Evolutionary conservation across 2,329 filamentous ascomycete species (phyloP).

Genomic region (Geosmithia putterillii): DNA sequence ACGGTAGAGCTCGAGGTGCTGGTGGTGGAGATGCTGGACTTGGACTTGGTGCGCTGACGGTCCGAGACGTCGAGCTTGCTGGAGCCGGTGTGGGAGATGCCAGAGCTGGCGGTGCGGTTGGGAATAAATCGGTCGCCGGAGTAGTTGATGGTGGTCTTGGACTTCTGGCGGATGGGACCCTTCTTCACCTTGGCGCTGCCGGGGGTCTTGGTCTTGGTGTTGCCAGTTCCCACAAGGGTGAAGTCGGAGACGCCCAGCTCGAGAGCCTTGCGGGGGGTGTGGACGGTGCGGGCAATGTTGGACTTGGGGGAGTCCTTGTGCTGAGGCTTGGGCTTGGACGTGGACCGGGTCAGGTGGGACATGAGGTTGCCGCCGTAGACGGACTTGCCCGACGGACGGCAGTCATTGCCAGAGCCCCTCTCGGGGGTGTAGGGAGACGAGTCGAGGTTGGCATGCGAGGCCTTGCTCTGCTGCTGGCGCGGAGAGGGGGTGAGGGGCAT

Average conservation of each 20-base stretch:
- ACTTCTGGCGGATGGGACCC: conserved; percentile 40
- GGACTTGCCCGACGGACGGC: conserved; percentile 49
- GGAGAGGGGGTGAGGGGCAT: conserved; percentile 93
- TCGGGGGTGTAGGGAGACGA: conserved; percentile 72
- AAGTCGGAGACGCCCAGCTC: conserved; percentile 92
- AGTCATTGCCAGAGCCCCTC: conserved; percentile 38
- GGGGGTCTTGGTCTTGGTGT: conserved; percentile 47
- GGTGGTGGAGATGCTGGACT: conserved; percentile 43
- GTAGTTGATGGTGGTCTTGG: conserved; percentile 72
- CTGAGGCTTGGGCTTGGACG: conserved; percentile 36
- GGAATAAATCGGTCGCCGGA: conserved; percentile 90
- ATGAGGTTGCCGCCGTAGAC: conserved; percentile 72
- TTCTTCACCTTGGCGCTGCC: conserved; percentile 45
- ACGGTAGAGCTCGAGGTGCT: conserved; percentile 47
- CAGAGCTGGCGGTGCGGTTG: conserved; percentile 82
- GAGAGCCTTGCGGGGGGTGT: conserved; percentile 69
- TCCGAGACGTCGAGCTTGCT: conserved; percentile 69
- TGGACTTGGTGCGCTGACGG: conserved; percentile 59
- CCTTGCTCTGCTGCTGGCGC: conserved; percentile 49
- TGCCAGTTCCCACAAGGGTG: conserved; percentile 65
- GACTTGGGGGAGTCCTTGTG: conserved; percentile 74
- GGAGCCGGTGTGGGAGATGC: conserved; percentile 67
- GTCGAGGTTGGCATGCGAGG: conserved; percentile 38
- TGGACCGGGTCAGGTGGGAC: conserved; percentile 62
- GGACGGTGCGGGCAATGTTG: conserved; percentile 68